Base-by-base conservation (phyloP, 805 yeast genomes). In the Tetrapisispora nanseiensis region DNA sequence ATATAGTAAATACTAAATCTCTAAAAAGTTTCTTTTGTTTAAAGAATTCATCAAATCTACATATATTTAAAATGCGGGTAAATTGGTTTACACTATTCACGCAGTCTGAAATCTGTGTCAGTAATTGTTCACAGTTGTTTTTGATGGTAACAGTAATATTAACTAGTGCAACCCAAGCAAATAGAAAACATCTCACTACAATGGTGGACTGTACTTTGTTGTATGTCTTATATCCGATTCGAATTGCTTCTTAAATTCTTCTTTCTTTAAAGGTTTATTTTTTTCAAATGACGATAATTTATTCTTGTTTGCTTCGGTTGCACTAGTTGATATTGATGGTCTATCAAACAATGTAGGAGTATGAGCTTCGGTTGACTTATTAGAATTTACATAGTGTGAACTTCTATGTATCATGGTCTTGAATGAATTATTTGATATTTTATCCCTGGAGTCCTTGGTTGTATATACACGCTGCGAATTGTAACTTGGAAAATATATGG, bases 401-500 rank as follows among this genome's bases (percentile, higher is more conserved):
- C 26, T 33, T 9, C 35, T 20, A 20, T 10, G 22, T 5, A 33
- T 33, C 10, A 19, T 20, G 9, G 22, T 20, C 21, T 21, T 33
- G 15, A 33, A 33, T 6, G 35, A 33, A 33, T 18, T 21, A 20
- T 13, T 18, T 33, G 21, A 18, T 12, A 3, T 13, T 3, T 20
- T 21, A n/a, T n/a, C n/a, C n/a, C n/a, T n/a, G n/a, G n/a, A n/a
- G 24, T 3, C 11, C 5, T 12, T 33, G 6, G 21, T 10, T 4
- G 28, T 12, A n/a, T 20, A 21, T 16, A 21, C 30, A 13, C 19
- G 22, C 23, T 23, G 41, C n/a, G 36, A 31, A 8, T 16, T 23
- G 31, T 31, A 38, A 24, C 31, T 31, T 3, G 41, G 41, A 16
- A 38, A 38, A 13, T 38, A 15, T 6, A 38, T 31, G 4, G 41